Conservation (phyloP, 2,329 filamentous ascomycete genomes). For the Arthrinium puccinioides region DNA sequence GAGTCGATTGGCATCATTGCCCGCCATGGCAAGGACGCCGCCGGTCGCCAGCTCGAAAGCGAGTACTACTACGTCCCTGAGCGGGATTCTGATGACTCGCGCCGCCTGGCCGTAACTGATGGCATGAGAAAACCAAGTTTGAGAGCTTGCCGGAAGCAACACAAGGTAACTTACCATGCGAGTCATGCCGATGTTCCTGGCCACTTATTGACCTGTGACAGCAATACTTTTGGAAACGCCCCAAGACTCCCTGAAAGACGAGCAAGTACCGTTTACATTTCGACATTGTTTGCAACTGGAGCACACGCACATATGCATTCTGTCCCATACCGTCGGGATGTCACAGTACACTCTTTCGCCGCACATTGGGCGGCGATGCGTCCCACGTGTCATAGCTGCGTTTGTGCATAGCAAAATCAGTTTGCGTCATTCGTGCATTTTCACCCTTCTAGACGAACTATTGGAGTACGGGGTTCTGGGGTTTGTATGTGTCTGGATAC, state of each 20-base stretch:
- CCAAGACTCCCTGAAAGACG: slow-evolving; percentile 45
- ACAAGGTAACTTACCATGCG: slow-evolving; percentile 66
- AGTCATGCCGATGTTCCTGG: neutral
- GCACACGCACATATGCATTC: too few relatives aligned
- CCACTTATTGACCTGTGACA: slow-evolving; percentile 20
- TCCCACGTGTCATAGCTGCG: too few relatives aligned
- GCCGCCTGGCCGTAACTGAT: slow-evolving; percentile 75
- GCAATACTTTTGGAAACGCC: slow-evolving; percentile 67
- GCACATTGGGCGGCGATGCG: too few relatives aligned
- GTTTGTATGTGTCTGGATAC: too few relatives aligned
- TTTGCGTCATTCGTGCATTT: slow-evolving; percentile 7
- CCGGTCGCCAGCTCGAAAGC: slow-evolving; percentile 86
- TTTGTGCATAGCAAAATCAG: slow-evolving; percentile 23
- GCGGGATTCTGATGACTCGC: slow-evolving; percentile 69
- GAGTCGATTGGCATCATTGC: slow-evolving; percentile 81
- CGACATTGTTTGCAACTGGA: too few relatives aligned
- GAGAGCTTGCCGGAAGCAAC: slow-evolving; percentile 84
- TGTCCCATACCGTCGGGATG: too few relatives aligned
- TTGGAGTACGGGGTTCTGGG: too few relatives aligned
- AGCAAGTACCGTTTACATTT: too few relatives aligned
- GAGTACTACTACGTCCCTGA: slow-evolving; percentile 97
- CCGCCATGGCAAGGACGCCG: slow-evolving; percentile 90
- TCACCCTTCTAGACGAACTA: too few relatives aligned
- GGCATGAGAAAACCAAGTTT: slow-evolving; percentile 84
- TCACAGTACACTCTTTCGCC: too few relatives aligned